These are phyloP conservation scores for Casaregolazyma lundiana DNA, from an alignment of 1,139 yeast species.

Conservation along the genomic window DNA sequence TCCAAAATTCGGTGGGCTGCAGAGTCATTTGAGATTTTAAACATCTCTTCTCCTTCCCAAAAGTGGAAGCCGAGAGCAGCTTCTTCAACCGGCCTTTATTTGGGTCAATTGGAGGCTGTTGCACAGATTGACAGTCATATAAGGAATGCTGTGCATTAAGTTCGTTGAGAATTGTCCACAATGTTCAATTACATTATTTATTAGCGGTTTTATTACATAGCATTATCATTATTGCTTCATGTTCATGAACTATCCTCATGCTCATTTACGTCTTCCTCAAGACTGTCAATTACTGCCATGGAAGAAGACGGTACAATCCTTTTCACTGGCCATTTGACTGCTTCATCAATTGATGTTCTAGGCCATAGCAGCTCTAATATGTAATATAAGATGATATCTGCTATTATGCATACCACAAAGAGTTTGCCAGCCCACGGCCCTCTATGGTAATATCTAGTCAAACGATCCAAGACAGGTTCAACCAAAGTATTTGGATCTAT, in stretches of 20 bases:
- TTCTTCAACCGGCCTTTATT: not conserved
- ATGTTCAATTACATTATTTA: not conserved
- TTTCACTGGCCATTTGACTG: conserved; percentile 66
- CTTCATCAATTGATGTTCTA: conserved; percentile 59
- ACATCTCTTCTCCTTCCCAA: not conserved
- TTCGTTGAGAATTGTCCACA: too few species aligned
- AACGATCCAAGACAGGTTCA: conserved; percentile 48
- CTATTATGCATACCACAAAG: conserved; percentile 71
- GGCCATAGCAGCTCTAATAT: conserved; percentile 73
- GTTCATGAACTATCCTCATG: too few species aligned
- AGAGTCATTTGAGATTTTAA: not conserved
- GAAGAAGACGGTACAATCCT: not conserved
- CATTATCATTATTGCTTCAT: not conserved
- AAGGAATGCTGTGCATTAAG: not conserved
- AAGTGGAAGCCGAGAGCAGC: not conserved
- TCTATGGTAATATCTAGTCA: conserved; percentile 62
- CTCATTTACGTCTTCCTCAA: not conserved
- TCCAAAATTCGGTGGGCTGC: not conserved
- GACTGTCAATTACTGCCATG: conserved; percentile 1
- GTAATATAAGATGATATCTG: conserved; percentile 63
- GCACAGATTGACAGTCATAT: not conserved
- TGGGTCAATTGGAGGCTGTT: not conserved
- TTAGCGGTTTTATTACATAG: not conserved
- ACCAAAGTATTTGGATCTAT: conserved; percentile 43
- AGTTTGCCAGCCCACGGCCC: conserved; percentile 84